phyloP scores from a whole-genome alignment of 2,329 filamentous ascomycete genomes.

The Akanthomyces muscarius region DNA sequence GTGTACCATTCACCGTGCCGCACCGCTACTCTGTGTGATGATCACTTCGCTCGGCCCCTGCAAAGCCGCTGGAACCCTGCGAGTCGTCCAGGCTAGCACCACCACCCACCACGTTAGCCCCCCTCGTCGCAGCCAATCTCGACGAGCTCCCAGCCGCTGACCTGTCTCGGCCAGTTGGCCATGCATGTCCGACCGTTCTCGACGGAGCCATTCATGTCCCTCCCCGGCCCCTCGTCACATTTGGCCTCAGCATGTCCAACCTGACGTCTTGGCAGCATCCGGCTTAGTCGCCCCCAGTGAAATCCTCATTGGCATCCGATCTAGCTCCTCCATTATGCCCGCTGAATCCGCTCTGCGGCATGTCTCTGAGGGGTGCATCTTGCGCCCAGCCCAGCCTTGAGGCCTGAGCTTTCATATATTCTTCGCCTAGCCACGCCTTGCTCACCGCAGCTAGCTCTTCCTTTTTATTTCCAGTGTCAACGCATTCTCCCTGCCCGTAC shows the following conservation, averaged over 20 bases:
- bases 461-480: not conserved
- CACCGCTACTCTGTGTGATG: conserved; percentile 10
- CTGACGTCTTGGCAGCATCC: not conserved
- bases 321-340: not conserved
- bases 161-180: not conserved
- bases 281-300: conserved; percentile 5
- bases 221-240: conserved; percentile 6
- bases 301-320: conserved; percentile 10
- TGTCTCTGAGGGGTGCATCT: conserved; percentile 4
- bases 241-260: conserved; percentile 7
- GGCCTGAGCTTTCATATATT: conserved; percentile 11
- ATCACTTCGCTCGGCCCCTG: not conserved
- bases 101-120: conserved; percentile 4
- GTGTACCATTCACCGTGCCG: conserved; percentile 1
- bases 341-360: conserved; percentile 1
- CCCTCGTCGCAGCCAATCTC: conserved; percentile 8
- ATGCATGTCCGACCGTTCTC: conserved; percentile 5
- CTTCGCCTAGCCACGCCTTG: conserved; percentile 4
- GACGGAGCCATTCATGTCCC: conserved; percentile 14
- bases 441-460: not conserved
- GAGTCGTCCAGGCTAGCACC: conserved; percentile 7
- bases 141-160: conserved; percentile 11
- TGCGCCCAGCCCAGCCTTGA: not conserved
- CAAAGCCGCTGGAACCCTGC: not conserved
- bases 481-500: not conserved